Base-by-base conservation (phyloP, 2,329 filamentous ascomycete species). In the Aspergillus chevalieri region DNA sequence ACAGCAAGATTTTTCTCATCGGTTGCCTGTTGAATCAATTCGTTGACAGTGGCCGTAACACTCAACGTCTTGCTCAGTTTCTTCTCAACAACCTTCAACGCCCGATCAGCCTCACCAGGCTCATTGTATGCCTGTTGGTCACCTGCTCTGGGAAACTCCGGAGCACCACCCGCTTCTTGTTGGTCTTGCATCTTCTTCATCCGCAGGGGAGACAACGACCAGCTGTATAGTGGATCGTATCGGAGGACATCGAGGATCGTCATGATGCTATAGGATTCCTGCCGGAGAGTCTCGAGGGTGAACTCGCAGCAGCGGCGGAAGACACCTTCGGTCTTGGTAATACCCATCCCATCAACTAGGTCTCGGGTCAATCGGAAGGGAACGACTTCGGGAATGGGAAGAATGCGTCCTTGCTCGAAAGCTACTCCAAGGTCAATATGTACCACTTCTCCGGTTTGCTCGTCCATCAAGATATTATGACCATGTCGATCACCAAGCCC, bases 241-340 rank as follows among this genome's bases (percentile, higher is more conserved):
- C 94, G 86, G 51, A 99, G 75, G 19, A 98, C 94, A 64, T 98
- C 94, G 17, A 99, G 82, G 47, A 98, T 90, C 0, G 93, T 97
- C 91, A 96, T 97, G 73, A 99, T 98, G 42, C 87, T 91, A 66
- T 95, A 94, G 10, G 88, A 88, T 67, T 98, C 93, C 61, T 95
- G 87, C n/a, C 93, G 85, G 33, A 99, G 76, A 1, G 94, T 91
- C 54, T 96, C 90, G 28, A 99, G 81, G 0, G 91, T 97, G 66
- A 97, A 97, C 66, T 99, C 94, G 68, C 93, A 98, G 71, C 92
- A 97, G n/a, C 94, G 83, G 6, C 93, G 83, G 74, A 97, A 98
- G 0, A 97, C 90, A 3, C 93, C 93, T 68, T 99, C 94, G 0
- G 91, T 95, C 61, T 88, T 89, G 2, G 89, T 94, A 57, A 95